Evolutionary conservation across 1,284 basidiomycete genomes (phyloP).

Genomic region (Cystobasidium slooffiae): DNA sequence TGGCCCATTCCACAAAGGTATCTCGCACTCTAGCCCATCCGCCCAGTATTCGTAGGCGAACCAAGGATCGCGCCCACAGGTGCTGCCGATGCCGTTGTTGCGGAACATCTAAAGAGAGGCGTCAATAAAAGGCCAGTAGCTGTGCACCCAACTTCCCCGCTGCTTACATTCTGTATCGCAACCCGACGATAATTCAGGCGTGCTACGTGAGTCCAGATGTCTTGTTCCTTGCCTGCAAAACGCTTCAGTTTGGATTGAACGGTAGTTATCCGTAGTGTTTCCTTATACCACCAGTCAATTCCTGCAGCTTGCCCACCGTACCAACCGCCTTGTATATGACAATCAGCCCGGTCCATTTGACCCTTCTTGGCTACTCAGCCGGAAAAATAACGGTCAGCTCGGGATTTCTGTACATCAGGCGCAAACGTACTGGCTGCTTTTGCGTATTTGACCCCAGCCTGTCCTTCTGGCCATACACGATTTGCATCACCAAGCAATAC

Average conservation of each 20-base stretch:
- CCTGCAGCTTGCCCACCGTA: conserved; percentile 48
- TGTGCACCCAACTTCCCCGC: too few relatives aligned
- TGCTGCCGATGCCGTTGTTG: not conserved
- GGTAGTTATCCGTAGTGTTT: conserved; percentile 46
- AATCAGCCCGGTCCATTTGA: conserved; percentile 47
- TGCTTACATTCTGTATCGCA: conserved; percentile 47
- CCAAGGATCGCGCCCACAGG: conserved; percentile 47
- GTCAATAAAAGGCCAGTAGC: too few relatives aligned
- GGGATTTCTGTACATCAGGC: too few relatives aligned
- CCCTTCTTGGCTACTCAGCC: conserved; percentile 26
- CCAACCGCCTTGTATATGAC: conserved; percentile 50
- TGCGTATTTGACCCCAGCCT: conserved; percentile 37
- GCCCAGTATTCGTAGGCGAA: conserved; percentile 50
- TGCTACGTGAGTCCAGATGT: conserved; percentile 50
- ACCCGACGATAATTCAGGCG: conserved; percentile 49
- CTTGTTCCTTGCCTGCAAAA: conserved; percentile 52
- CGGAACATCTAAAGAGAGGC: not conserved
- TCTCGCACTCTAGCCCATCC: conserved; percentile 47
- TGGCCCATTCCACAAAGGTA: conserved; percentile 50
- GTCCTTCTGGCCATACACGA: conserved; percentile 44
- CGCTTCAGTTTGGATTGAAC: conserved; percentile 48
- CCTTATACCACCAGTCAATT: conserved; percentile 49
- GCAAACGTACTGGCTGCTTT: conserved; percentile 3
- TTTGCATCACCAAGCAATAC: conserved; percentile 47
- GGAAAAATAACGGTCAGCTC: not conserved